These are phyloP conservation scores for Musa schizocarpa DNA, from an alignment of 176 grass and related monocot genomes.

Conservation along the genomic window DNA sequence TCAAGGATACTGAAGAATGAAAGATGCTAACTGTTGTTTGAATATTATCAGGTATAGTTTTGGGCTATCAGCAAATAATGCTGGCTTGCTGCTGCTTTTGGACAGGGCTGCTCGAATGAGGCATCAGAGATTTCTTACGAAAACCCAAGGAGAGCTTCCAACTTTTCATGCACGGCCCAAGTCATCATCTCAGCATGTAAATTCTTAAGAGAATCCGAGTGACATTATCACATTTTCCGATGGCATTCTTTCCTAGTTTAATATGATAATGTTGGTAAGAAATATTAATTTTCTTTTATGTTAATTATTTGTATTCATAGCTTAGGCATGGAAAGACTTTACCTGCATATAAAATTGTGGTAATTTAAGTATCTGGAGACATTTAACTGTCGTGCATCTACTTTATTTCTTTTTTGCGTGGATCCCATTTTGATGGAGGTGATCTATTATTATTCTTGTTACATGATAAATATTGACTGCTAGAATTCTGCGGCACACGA, in stretches of 20 bases:
- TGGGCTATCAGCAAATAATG: conserved; percentile 47
- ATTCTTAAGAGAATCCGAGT: background rate
- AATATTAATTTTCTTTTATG: background rate
- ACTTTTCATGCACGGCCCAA: background rate
- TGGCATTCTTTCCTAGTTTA: background rate
- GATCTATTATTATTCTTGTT: too few species aligned
- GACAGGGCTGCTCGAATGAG: conserved; percentile 40
- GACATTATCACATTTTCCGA: background rate
- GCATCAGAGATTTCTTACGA: conserved; percentile 37
- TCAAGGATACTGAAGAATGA: background rate
- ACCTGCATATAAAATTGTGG: too few species aligned
- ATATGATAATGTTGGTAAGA: too few species aligned
- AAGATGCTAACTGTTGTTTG: background rate
- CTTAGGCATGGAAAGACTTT: too few species aligned
- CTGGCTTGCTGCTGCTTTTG: conserved; percentile 67
- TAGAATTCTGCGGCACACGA: too few species aligned
- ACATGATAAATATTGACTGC: too few species aligned
- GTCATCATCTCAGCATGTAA: background rate
- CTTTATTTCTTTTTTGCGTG: too few species aligned
- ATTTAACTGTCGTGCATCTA: too few species aligned
- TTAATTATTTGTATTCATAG: background rate
- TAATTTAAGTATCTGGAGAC: too few species aligned
- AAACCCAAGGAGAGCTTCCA: conserved; percentile 1
- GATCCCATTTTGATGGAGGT: too few species aligned
- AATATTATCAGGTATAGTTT: conserved; percentile 51